These are phyloP conservation scores for Suhomyces wounanorum DNA, from an alignment of 1,139 yeast species.

Conservation along the genomic window DNA sequence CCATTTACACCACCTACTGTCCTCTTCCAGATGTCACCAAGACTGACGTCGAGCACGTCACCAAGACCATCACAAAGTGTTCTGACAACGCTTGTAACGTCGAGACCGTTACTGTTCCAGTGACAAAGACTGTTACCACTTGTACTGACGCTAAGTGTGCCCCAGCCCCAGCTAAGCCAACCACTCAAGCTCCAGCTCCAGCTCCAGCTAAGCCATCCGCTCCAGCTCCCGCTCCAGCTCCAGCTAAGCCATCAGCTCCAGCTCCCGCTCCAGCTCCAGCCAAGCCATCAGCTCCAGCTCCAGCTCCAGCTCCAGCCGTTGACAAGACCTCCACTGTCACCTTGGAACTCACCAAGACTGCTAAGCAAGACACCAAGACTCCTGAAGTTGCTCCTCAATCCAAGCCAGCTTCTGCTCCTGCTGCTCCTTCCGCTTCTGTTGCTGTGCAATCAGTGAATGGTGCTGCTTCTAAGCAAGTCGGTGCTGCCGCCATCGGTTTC, in stretches of 20 bases:
- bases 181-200: constrained; percentile 1
- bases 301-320: constrained; percentile 5
- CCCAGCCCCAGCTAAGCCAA: background rate
- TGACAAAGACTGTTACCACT: background rate
- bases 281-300: no score
- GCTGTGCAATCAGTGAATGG: constrained; percentile 4
- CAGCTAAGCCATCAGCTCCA: constrained; percentile 3
- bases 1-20: constrained; percentile 18
- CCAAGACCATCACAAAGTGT: constrained; percentile 2
- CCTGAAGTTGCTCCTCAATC: background rate
- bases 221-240: constrained; percentile 6
- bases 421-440: constrained; percentile 13
- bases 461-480: constrained; percentile 16
- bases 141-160: constrained; percentile 1
- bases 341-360: constrained; percentile 5
- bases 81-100: background rate
- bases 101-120: constrained; percentile 6
- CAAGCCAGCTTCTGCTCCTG: constrained; percentile 14
- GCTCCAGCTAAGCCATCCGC: constrained; percentile 4
- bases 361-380: constrained; percentile 14
- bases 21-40: constrained; percentile 12
- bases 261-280: constrained; percentile 7
- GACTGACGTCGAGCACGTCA: background rate
- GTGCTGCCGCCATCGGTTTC: constrained; percentile 18
- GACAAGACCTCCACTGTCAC: constrained; percentile 6